Base-by-base conservation (phyloP, 2,329 filamentous ascomycete genomes). In the Diaporthe capsici region DNA sequence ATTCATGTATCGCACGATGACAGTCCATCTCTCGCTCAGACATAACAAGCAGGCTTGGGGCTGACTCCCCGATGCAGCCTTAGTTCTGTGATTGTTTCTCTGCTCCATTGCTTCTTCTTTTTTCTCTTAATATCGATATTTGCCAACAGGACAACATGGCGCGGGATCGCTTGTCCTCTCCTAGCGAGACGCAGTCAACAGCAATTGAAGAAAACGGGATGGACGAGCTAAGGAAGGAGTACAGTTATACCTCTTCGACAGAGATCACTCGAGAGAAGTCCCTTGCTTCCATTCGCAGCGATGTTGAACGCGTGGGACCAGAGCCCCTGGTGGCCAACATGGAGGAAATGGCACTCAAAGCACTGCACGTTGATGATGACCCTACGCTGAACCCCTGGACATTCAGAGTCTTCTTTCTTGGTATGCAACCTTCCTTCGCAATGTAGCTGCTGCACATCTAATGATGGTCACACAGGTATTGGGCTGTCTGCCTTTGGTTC, bases 401-500 rank as follows among this genome's bases (percentile, higher is more conserved):
- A 3, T 77, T 79, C 61, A 73, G 78, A 15, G 68, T 76, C 12
- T 74, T 77, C 28, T 61, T 78, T 22, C 49, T 79, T 68, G 79
- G 58, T 74, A 13, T 20, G 73, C 31, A 17, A 20, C n/a, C n/a
- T 28, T 34, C 61, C 17, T 4, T 65, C 12, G 10, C 13, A 22
- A 17, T 53, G 12, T 10, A 6, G 3, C 3, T 22, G 22, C n/a
- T 28, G 39, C 20, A 12, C 8, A 22, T 49, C 70, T 72, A 37
- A 72, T n/a, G 34, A 2, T 7, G 15, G 10, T 13, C 28, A 63
- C 71, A 82, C 71, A 82, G 82, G 83, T 15, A 74, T 84, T 51
- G 83, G 81, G 5, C 77, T 86, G 9, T 82, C 83, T 17, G 75
- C 78, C 28, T 84, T 85, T 67, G 84, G 82, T n/a, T 82, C 82